Evolutionary conservation across 495 filamentous ascomycete genomes (phyloP), one percentile per base, ranked within the genome.

Genomic region (Choiromyces venosus): DNA sequence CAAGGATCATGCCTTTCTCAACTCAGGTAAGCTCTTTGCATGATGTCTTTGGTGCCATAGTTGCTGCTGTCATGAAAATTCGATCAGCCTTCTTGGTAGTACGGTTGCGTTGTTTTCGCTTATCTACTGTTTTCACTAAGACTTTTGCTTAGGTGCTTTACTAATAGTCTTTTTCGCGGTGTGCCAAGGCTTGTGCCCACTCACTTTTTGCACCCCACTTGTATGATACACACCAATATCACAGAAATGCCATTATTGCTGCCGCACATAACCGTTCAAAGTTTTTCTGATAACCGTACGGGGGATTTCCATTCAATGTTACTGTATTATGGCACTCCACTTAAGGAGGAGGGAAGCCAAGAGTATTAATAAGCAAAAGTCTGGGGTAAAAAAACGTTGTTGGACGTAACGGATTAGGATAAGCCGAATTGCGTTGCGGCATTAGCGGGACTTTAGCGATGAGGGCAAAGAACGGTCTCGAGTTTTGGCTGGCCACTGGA

Each of bases 361-460:
- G n/a, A n/a, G n/a, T n/a, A n/a, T n/a, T n/a, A n/a, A n/a, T 61
- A 33, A 61, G 10, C 52, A 61, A 61, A 61, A 61, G 52, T 61
- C 52, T 61, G 52, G 52, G 52, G 52, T 61, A 61, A 61, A 25
- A n/a, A 10, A 16, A 61, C n/a, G 46, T 56, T 56, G 46, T n/a
- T 4, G 46, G 46, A 56, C n/a, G n/a, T 12, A 29, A 0, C 52
- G 33, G 25, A 61, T 33, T 61, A 29, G 12, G 52, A 61, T 33
- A 61, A 33, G 25, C 25, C 25, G 25, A 6, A 33, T 1, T 16
- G 52, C 52, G 52, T 9, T 29, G 25, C 52, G 9, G 12, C 52
- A 61, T 33, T 61, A 61, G 52, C 25, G 52, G 25, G 25, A 33
- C 52, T 16, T 29, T 61, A 33, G 25, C 25, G 52, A 61, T 5